A percentile compares a stretch with the other conserved stretches of the same genome.
phyloP scores from a whole-genome alignment of 257 asterid species.

The Solanum rostratum region DNA sequence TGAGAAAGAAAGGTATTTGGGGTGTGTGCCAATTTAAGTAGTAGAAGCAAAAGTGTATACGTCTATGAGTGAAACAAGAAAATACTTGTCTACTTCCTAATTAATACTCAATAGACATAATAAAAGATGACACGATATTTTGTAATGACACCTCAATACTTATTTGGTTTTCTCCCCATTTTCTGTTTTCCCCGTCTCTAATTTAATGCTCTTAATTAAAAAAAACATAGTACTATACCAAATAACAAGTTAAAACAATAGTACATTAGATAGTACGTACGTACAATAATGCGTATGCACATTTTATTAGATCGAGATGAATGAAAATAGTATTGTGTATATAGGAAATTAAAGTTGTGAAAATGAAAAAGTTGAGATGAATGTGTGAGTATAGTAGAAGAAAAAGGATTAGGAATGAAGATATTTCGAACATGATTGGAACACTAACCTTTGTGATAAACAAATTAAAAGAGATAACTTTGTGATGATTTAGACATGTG shows the following conservation, averaged over 20 bases:
- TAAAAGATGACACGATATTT: neutral
- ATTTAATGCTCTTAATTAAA: neutral
- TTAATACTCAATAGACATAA: neutral
- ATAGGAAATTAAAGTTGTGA: neutral
- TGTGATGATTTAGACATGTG: neutral
- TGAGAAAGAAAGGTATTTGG: neutral
- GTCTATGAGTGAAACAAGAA: neutral
- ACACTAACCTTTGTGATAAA: neutral
- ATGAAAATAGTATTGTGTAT: neutral
- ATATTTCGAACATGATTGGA: neutral
- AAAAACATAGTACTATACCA: neutral
- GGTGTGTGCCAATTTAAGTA: neutral
- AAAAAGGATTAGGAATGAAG: fast-evolving
- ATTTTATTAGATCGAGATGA: neutral
- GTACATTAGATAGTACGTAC: neutral
- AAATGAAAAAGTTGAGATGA: neutral
- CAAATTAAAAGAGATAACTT: neutral
- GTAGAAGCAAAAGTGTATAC: neutral
- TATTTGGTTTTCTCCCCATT: neutral
- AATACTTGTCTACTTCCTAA: neutral
- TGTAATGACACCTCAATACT: neutral
- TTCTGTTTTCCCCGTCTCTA: neutral
- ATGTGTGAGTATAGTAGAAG: neutral
- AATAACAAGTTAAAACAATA: neutral
- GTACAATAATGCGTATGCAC: neutral